Evolutionary conservation across 345 rosid species (phyloP), one percentile per base, ranked within the genome.

Genomic region (Laguncularia racemosa): DNA sequence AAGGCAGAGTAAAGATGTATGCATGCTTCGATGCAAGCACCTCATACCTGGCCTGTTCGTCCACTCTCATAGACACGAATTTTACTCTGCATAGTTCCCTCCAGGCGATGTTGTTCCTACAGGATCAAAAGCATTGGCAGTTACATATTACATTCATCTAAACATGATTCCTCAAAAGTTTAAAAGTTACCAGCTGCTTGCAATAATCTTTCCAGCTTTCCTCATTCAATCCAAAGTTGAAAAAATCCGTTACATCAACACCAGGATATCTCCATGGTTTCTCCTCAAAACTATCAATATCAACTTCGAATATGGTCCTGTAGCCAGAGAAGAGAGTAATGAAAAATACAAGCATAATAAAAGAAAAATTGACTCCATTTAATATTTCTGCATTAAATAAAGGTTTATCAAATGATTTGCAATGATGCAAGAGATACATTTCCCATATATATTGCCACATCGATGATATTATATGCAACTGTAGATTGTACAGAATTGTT

Each of bases 201-300:
- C 96, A 90, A 72, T 84, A 95, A 48, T 88, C 96, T 81, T 90
- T 90, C 99, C 99, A 95, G 82, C 86, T 84, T 56, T 95, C 99
- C 78, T 95, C 99, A 63, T 73, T 84, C 74, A 95, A 73, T 62
- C 95, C 91, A 71, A 90, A 95, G 80, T 95, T 95, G 78, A 88
- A 95, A 81, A 80, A 95, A 72, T 88, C 95, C 3, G 96, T 74
- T 44, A 78, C 43, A 61, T 95, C 99, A 64, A 76, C 70, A 45
- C 81, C 86, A 46, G 86, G 89, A 76, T 85, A 84, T 70, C 81
- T 88, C 99, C 99, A 95, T 14, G 99, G 97, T 76, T 95, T 95
- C 69, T 95, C 97, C 71, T 95, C 99, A 68, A 95, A 88, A 69
- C 82, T 67, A 64, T 95, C 96, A 68, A 88, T 85, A 73, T 90